Percentiles rank a stretch among this genome's conserved stretches.
phyloP scores from a whole-genome alignment of 2,329 filamentous ascomycete genomes.

The Colletotrichum incanum region DNA sequence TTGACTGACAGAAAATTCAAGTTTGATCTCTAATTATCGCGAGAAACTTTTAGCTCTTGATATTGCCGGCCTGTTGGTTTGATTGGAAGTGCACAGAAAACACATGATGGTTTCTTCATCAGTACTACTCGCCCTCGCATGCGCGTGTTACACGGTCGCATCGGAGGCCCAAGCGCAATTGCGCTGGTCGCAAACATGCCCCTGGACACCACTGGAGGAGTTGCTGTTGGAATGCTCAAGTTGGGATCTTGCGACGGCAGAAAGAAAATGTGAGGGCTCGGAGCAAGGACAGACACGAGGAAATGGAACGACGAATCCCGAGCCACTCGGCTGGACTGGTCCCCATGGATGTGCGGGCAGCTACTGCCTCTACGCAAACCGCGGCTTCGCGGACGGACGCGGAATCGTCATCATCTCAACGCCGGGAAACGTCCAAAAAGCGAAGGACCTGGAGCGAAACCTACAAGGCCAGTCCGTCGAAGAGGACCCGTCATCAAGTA shows the following conservation, averaged over 20 bases:
- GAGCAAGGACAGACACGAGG: background rate
- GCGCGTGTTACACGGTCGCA: slow-evolving; percentile 23
- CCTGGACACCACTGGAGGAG: slow-evolving; percentile 30
- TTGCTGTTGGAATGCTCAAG: slow-evolving; percentile 25
- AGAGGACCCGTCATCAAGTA: slow-evolving; percentile 2
- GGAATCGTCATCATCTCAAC: slow-evolving; percentile 59
- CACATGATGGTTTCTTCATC: slow-evolving; percentile 8
- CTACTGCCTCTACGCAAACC: slow-evolving; percentile 55
- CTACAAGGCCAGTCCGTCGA: background rate
- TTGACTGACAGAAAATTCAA: background rate
- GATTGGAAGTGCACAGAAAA: background rate
- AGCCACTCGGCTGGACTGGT: slow-evolving; percentile 32
- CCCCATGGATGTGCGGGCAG: slow-evolving; percentile 34
- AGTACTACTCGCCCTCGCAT: background rate
- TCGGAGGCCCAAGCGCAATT: slow-evolving; percentile 19
- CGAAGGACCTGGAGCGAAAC: slow-evolving; percentile 8
- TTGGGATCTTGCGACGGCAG: background rate
- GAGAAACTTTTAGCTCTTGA: no score
- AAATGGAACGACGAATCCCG: background rate
- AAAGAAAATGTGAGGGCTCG: background rate
- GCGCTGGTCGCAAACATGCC: slow-evolving; percentile 12
- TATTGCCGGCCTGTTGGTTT: background rate
- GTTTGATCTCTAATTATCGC: background rate
- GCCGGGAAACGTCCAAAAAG: slow-evolving; percentile 40
- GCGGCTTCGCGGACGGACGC: slow-evolving; percentile 53